Percentiles rank a stretch among this genome's conserved stretches.
Conservation (phyloP, 192 early-diverging fungal species). For the Cetraspora pellucida region DNA sequence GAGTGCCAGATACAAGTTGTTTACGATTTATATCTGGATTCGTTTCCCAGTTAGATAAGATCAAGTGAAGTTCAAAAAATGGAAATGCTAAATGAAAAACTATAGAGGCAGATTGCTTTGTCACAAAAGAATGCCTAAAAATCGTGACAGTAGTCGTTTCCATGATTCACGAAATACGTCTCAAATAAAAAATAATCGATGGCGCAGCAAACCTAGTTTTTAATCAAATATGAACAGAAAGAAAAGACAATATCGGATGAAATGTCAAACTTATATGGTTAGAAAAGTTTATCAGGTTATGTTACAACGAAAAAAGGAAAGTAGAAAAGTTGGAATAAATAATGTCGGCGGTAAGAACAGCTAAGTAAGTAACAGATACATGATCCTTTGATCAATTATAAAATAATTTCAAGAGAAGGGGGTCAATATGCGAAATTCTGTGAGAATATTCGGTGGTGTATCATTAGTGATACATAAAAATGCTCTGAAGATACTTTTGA, state of each 20-base stretch:
- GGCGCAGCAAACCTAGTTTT: not conserved
- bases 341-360: too few species aligned
- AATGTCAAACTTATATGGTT: too few species aligned
- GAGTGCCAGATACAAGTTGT: too few species aligned
- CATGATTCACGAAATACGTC: too few species aligned
- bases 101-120: not conserved
- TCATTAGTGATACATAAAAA: slow-evolving; percentile 8
- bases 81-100: not conserved
- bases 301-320: not conserved
- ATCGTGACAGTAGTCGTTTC: not conserved
- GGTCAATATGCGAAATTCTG: not conserved
- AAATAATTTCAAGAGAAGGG: not conserved
- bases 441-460: not conserved
- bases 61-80: not conserved
- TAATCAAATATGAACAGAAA: not conserved
- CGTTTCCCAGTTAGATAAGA: too few species aligned
- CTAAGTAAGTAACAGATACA: too few species aligned
- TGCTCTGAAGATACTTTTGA: too few species aligned
- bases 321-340: not conserved
- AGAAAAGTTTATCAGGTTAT: too few species aligned
- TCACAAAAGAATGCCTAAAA: not conserved
- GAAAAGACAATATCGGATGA: not conserved
- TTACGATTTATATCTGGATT: too few species aligned
- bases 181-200: not conserved
- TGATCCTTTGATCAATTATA: not conserved